Base-by-base conservation (phyloP, 768 basidiomycete species). In the Ramaria rubella region DNA sequence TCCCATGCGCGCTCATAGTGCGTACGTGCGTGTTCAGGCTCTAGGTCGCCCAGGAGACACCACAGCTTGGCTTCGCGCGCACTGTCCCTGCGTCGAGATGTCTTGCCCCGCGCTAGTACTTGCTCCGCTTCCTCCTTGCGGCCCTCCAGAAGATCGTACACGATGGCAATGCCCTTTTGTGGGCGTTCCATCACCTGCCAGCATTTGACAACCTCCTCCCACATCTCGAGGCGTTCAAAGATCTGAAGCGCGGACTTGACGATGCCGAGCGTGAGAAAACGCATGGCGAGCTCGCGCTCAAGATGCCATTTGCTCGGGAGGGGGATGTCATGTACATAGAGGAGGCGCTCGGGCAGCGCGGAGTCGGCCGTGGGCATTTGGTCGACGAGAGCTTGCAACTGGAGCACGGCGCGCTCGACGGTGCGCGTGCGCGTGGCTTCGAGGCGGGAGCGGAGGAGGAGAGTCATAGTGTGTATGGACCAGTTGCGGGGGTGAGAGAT, bases 401-500 rank as follows among this genome's bases (percentile, higher is more conserved):
- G 96, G 2, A 98, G 76, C 1, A 87, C 84, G 2, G 93, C 84
- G 24, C 96, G 83, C 68, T 99, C 96, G 63, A 94, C 88, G 14
- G 96, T 98, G 23, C 96, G 83, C 1, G 90, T 90, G 42, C 96
- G 82, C 17, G 80, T 75, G 1, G 93, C 80, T 69, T 99, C 95
- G 57, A 96, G 83, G 6, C 96, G 82, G 9, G 95, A 89, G 27
- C 96, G 87, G 26, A 97, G 82, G 49, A 99, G 81, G 52, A 98
- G 83, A 27, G 93, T 94, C 83, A 94, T 95, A 34, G 94, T 95
- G 72, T 98, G 92, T 29, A 98, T 77, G 5, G 92, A 88, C 96
- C 96, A 99, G 69, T 97, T 98, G 55, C 77, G 75, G 1, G 94
- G 92, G 66, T 97, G 91, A 1, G 85, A 76, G 61, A 98, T 81